Percentiles rank a stretch among this genome's conserved stretches.
Evolutionary conservation across 176 grass and related monocot genomes (phyloP).

Genomic region (Aegilops tauschii): DNA sequence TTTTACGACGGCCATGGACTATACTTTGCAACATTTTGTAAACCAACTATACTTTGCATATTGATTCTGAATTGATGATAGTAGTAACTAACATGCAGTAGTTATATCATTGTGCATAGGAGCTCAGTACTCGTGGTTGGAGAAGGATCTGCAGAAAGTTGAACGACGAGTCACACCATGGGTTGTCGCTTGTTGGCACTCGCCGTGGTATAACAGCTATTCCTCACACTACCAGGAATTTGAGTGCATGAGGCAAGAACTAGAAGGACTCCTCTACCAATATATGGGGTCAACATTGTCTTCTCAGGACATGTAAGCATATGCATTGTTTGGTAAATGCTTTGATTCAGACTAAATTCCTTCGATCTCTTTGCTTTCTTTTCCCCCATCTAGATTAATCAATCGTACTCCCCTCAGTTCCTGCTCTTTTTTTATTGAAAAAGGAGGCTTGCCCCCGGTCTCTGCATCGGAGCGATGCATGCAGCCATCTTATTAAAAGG

Average conservation of each 20-base stretch:
- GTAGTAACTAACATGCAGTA: neutral
- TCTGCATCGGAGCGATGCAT: too few relatives aligned
- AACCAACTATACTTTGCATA: neutral
- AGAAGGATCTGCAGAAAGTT: conserved; percentile 57
- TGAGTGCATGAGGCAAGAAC: conserved; percentile 90
- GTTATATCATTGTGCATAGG: conserved; percentile 25
- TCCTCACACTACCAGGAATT: conserved; percentile 81
- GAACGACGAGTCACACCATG: conserved; percentile 72
- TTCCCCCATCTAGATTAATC: neutral
- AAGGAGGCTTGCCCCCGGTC: too few relatives aligned
- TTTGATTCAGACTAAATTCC: neutral
- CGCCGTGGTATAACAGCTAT: conserved; percentile 86
- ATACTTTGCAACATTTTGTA: neutral
- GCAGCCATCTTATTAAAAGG: too few relatives aligned
- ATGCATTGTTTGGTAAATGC: neutral
- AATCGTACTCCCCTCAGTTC: neutral
- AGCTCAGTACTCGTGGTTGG: conserved; percentile 72
- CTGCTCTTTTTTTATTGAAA: neutral
- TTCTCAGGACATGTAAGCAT: conserved; percentile 69
- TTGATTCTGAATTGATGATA: neutral
- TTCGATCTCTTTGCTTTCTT: neutral
- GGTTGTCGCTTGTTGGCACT: conserved; percentile 74
- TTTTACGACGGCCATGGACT: too few relatives aligned
- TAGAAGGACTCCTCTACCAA: conserved; percentile 69
- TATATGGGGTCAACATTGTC: conserved; percentile 68